phyloP scores from a whole-genome alignment of 805 yeast genomes.

The Middelhovenomyces tepae region DNA sequence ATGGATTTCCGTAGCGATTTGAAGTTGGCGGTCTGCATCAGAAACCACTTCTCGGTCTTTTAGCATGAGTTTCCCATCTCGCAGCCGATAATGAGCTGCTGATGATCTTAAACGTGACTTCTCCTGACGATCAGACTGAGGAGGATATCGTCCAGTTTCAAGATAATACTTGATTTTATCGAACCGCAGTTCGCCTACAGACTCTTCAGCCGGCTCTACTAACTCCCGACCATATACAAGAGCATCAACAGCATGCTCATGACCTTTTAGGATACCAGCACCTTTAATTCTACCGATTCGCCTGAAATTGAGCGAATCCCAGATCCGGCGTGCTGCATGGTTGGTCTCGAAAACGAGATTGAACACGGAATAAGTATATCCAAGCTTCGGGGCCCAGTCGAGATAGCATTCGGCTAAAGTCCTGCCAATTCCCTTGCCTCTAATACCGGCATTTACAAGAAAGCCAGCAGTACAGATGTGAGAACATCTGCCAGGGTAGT shows the following conservation, averaged over 20 bases:
- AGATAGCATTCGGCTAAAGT: conserved; percentile 75
- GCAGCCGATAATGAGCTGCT: conserved; percentile 66
- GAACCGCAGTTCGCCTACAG: conserved; percentile 40
- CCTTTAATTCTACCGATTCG: conserved; percentile 71
- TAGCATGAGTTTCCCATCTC: conserved; percentile 63
- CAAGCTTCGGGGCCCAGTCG: conserved; percentile 86
- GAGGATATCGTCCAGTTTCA: conserved; percentile 81
- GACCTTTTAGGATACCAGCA: conserved; percentile 84
- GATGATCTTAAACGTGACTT: conserved; percentile 75
- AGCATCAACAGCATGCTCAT: conserved; percentile 79
- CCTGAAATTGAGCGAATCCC: conserved; percentile 69
- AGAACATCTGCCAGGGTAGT: conserved; percentile 86
- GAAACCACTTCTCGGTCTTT: conserved; percentile 78
- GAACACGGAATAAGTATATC: conserved; percentile 76
- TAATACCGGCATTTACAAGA: conserved; percentile 82
- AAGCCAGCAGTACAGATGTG: conserved; percentile 90
- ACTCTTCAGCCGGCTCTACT: conserved; percentile 44
- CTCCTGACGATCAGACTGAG: conserved; percentile 70
- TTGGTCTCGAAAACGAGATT: conserved; percentile 86
- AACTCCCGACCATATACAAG: conserved; percentile 77
- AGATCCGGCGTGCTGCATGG: conserved; percentile 67
- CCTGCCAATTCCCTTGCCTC: conserved; percentile 87
- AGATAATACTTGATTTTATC: conserved; percentile 72
- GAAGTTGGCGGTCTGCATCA: conserved; percentile 64
- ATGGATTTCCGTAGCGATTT: conserved; percentile 66